Conservation (phyloP, 2,329 filamentous ascomycete species). For the Diaporthe caulivora region DNA sequence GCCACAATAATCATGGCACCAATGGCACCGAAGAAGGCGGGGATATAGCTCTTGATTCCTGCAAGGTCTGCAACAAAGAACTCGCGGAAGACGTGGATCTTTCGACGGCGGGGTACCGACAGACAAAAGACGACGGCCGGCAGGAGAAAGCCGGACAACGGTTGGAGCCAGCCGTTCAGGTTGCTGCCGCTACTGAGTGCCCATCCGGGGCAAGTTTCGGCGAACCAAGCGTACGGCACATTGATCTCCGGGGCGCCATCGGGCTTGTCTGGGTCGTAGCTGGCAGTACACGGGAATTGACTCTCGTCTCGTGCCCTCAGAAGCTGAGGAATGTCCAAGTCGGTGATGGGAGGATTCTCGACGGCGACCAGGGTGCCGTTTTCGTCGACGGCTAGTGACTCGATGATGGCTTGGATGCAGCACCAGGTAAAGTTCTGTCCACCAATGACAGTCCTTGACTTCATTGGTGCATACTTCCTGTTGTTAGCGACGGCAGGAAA, state of each 20-base stretch:
- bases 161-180: conserved; percentile 45
- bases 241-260: conserved; percentile 43
- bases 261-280: conserved; percentile 40
- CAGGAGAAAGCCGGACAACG: conserved; percentile 45
- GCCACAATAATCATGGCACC: conserved; percentile 42
- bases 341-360: conserved; percentile 19
- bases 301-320: neutral
- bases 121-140: conserved; percentile 47
- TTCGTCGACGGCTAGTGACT: conserved; percentile 38
- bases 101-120: conserved; percentile 45
- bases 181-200: conserved; percentile 40
- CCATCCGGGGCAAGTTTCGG: conserved; percentile 45
- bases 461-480: neutral
- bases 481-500: conserved; percentile 9
- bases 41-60: conserved; percentile 39
- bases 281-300: conserved; percentile 46
- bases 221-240: conserved; percentile 42
- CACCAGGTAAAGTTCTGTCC: conserved; percentile 46
- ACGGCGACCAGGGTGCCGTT: conserved; percentile 34
- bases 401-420: conserved; percentile 43
- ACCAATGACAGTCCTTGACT: conserved; percentile 33
- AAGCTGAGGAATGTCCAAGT: conserved; percentile 28
- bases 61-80: conserved; percentile 41
- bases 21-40: conserved; percentile 37
- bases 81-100: conserved; percentile 40